These are phyloP conservation scores for Metrosideros polymorpha DNA, from an alignment of 441 rosid species.

Conservation along the genomic window DNA sequence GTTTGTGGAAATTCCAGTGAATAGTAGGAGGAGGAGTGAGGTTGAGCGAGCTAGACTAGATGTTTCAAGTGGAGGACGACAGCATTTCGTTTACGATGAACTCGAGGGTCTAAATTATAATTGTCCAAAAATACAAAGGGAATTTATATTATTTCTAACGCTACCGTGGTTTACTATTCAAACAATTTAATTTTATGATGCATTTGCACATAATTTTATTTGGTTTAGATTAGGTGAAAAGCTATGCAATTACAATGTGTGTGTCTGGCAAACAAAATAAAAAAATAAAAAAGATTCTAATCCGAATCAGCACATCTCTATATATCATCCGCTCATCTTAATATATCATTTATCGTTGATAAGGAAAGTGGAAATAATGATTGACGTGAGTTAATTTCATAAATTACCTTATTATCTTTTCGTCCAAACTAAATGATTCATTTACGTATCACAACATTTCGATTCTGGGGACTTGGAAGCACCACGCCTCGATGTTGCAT, in stretches of 20 bases:
- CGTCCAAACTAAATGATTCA: too few relatives aligned
- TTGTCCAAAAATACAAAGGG: not conserved
- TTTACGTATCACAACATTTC: too few relatives aligned
- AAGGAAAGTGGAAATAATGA: too few relatives aligned
- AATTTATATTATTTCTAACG: not conserved
- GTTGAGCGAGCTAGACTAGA: not conserved
- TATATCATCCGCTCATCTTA: too few relatives aligned
- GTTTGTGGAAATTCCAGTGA: not conserved
- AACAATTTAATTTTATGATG: not conserved
- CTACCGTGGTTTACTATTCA: not conserved
- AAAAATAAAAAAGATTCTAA: too few relatives aligned
- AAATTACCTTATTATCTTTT: too few relatives aligned
- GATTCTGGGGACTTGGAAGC: too few relatives aligned
- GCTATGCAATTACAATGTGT: not conserved
- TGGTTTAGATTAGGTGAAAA: not conserved
- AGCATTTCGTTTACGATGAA: not conserved
- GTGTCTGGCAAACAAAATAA: too few relatives aligned
- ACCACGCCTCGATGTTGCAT: too few relatives aligned
- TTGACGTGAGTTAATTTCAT: too few relatives aligned
- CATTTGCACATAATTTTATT: not conserved
- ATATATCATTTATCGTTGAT: too few relatives aligned
- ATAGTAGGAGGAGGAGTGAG: not conserved
- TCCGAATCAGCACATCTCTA: too few relatives aligned
- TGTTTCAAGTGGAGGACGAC: not conserved
- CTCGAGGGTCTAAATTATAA: not conserved